These are phyloP conservation scores for Hypoxylon perforatum DNA, from an alignment of 495 filamentous ascomycete species.

Conservation along the genomic window DNA sequence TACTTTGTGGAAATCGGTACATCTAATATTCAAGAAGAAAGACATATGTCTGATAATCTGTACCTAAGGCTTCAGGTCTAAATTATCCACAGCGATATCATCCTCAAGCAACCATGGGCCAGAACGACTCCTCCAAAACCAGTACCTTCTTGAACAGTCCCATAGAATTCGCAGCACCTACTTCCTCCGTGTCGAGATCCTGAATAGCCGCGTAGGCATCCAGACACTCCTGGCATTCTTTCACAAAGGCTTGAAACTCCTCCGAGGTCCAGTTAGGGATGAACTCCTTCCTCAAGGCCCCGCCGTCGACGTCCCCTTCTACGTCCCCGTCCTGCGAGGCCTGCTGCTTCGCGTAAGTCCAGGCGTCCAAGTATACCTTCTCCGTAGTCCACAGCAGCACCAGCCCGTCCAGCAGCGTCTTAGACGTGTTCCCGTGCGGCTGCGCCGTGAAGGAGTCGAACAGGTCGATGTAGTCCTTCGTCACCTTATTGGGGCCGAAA, in stretches of 20 bases:
- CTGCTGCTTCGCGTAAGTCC: conserved; percentile 63
- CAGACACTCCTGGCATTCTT: conserved; percentile 56
- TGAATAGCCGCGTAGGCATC: conserved; percentile 47
- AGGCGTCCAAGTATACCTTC: conserved; percentile 68
- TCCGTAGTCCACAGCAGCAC: conserved; percentile 81
- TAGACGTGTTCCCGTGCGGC: conserved; percentile 30
- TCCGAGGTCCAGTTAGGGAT: conserved; percentile 73
- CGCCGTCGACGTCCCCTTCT: conserved; percentile 65
- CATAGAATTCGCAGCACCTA: conserved; percentile 52
- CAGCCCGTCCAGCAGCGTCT: conserved; percentile 68
- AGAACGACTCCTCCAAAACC: conserved; percentile 65
- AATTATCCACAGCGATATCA: not conserved
- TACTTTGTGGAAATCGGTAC: too few species aligned
- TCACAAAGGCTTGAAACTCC: conserved; percentile 70
- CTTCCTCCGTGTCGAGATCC: conserved; percentile 41
- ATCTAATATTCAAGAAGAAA: too few species aligned
- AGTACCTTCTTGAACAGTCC: conserved; percentile 65
- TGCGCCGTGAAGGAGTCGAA: conserved; percentile 46
- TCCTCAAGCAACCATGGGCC: conserved; percentile 49
- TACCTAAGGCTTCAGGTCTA: not conserved
- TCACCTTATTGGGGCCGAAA: conserved; percentile 44
- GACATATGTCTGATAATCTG: too few species aligned
- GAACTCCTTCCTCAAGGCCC: conserved; percentile 69
- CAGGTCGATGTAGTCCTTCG: conserved; percentile 48
- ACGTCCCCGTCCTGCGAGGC: conserved; percentile 24